phyloP scores from a whole-genome alignment of 495 filamentous ascomycete species.

The Paragyromitra xinjiangensis region DNA sequence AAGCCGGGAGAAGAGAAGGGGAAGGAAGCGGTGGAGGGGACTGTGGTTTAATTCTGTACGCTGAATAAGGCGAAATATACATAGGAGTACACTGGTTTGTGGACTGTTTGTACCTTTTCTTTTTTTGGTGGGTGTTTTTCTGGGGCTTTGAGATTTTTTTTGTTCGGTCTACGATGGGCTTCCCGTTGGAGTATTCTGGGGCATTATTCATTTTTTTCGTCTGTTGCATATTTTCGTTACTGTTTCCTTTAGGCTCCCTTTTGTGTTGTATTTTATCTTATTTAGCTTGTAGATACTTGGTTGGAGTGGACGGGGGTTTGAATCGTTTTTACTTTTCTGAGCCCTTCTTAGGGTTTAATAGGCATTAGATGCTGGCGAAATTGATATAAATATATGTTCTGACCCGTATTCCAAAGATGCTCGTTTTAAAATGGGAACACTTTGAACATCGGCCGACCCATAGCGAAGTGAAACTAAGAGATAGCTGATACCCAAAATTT shows the following conservation, averaged over 20 bases:
- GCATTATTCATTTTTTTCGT: slow-evolving; percentile 20
- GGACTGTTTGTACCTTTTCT: slow-evolving; percentile 8
- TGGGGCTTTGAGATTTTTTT: slow-evolving; percentile 13
- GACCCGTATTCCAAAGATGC: no score
- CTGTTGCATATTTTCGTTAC: slow-evolving; percentile 36
- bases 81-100: neutral
- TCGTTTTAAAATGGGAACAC: no score
- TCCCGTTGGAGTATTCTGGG: slow-evolving; percentile 33
- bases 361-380: neutral
- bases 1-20: slow-evolving; percentile 19
- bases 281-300: neutral
- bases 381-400: neutral
- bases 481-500: no score
- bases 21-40: slow-evolving; percentile 15
- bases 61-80: slow-evolving; percentile 5
- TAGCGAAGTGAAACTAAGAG: no score
- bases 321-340: neutral
- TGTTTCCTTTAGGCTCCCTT: slow-evolving; percentile 5
- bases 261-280: slow-evolving; percentile 3
- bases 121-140: slow-evolving; percentile 15
- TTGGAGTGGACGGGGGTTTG: neutral
- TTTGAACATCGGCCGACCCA: no score
- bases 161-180: slow-evolving; percentile 22
- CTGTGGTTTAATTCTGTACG: slow-evolving; percentile 1
- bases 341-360: neutral